phyloP scores from a whole-genome alignment of 2,329 filamentous ascomycete species.

The Clonostachys rosea region DNA sequence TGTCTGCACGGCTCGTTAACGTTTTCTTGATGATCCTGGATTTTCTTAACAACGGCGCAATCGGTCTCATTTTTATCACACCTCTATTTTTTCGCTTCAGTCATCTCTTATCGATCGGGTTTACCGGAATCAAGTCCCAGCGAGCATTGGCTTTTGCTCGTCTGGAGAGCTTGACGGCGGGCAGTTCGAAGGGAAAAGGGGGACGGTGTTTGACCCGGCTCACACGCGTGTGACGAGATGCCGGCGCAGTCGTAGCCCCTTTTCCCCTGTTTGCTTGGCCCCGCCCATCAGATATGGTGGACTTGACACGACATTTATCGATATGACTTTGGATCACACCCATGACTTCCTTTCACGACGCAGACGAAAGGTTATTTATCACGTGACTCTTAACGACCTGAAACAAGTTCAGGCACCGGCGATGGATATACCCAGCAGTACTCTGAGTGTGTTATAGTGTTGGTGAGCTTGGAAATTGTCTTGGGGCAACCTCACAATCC shows the following conservation, averaged over 20 bases:
- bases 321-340: constrained; percentile 2
- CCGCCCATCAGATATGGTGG: not conserved
- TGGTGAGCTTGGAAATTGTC: constrained; percentile 2
- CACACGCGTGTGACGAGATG: not conserved
- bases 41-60: constrained; percentile 1
- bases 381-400: constrained; percentile 1
- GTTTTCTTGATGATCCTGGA: constrained; percentile 3
- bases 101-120: not conserved
- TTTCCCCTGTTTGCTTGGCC: not conserved
- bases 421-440: constrained; percentile 9
- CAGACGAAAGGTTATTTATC: not conserved
- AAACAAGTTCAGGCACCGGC: constrained; percentile 3
- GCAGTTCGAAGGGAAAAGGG: not conserved
- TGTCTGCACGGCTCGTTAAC: not conserved
- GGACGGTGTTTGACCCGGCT: not conserved
- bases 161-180: not conserved
- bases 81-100: constrained; percentile 2
- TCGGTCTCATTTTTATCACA: constrained; percentile 2
- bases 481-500: no score
- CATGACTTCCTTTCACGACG: not conserved
- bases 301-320: not conserved
- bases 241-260: not conserved
- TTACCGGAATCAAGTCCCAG: no score
- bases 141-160: not conserved
- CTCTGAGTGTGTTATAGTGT: constrained; percentile 4